Conservation (phyloP, 1,284 basidiomycete species). For the Melampsora americana region DNA sequence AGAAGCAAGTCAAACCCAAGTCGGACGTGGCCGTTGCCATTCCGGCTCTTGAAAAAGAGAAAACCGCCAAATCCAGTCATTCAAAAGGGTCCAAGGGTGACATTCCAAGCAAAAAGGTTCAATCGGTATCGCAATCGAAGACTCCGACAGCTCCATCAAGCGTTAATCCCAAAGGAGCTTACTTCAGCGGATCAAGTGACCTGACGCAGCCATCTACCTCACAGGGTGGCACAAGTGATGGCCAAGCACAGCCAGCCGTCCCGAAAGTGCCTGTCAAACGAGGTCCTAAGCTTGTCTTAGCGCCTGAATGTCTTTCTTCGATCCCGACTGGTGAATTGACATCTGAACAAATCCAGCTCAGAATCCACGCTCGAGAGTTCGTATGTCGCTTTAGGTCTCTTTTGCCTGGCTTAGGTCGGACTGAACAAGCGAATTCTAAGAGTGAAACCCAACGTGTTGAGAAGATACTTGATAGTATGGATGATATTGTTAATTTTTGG, state of each 20-base stretch:
- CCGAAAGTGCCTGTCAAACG: conserved; percentile 22
- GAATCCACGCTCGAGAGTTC: conserved; percentile 41
- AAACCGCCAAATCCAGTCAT: background rate
- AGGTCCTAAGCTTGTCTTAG: conserved; percentile 23
- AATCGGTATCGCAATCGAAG: background rate
- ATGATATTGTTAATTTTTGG: conserved; percentile 45
- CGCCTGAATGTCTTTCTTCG: conserved; percentile 12
- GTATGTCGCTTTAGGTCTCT: conserved; percentile 36
- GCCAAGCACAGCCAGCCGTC: background rate
- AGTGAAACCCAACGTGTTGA: conserved; percentile 34
- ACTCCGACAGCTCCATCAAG: background rate
- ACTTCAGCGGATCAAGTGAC: background rate
- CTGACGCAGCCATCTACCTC: background rate
- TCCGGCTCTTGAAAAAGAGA: conserved; percentile 9
- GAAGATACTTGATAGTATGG: conserved; percentile 44
- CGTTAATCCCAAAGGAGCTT: background rate
- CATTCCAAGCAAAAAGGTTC: background rate
- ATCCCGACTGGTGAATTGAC: conserved; percentile 30
- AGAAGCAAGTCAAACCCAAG: background rate
- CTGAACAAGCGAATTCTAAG: conserved; percentile 3
- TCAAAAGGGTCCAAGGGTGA: background rate
- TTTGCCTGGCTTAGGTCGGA: conserved; percentile 38
- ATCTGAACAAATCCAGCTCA: conserved; percentile 25
- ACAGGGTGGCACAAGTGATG: background rate
- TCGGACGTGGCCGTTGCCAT: background rate